Conservation (phyloP, 2,329 filamentous ascomycete species). For the Pseudodiploospora longispora region DNA sequence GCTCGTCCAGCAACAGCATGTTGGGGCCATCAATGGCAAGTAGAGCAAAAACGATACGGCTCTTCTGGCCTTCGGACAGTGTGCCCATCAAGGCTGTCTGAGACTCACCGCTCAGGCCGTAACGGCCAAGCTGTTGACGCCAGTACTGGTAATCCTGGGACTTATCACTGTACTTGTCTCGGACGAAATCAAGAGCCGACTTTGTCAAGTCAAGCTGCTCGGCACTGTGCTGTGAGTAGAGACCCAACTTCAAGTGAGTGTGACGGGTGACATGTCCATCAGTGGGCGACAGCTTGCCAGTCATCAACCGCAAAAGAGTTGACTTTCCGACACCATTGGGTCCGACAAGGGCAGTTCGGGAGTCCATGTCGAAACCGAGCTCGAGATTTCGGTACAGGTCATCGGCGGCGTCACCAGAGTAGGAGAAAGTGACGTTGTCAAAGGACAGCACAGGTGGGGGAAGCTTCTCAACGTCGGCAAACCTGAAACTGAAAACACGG, state of each 20-base stretch:
- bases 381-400: slow-evolving; percentile 96
- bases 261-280: slow-evolving; percentile 77
- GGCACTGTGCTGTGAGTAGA: slow-evolving; percentile 97
- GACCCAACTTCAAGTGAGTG: slow-evolving; percentile 95
- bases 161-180: slow-evolving; percentile 84
- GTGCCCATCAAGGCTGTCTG: slow-evolving; percentile 98
- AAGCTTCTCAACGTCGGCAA: slow-evolving; percentile 98
- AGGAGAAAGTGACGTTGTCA: slow-evolving; percentile 96
- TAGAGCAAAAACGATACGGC: slow-evolving; percentile 93
- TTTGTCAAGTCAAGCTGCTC: slow-evolving; percentile 98
- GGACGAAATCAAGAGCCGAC: slow-evolving; percentile 93
- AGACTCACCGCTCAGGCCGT: slow-evolving; percentile 84
- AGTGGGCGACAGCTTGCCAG: slow-evolving; percentile 83
- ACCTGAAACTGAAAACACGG: slow-evolving; percentile 92
- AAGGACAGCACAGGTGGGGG: slow-evolving; percentile 94
- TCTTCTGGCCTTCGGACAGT: slow-evolving; percentile 94
- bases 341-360: slow-evolving; percentile 89
- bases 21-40: slow-evolving; percentile 93
- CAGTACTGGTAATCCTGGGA: slow-evolving; percentile 99
- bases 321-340: slow-evolving; percentile 99
- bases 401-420: slow-evolving; percentile 81
- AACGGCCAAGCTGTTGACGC: slow-evolving; percentile 92
- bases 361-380: slow-evolving; percentile 99
- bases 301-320: slow-evolving; percentile 92
- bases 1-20: slow-evolving; percentile 97